Conservation (phyloP, 768 basidiomycete genomes). For the Xanthoconium stramineum region DNA sequence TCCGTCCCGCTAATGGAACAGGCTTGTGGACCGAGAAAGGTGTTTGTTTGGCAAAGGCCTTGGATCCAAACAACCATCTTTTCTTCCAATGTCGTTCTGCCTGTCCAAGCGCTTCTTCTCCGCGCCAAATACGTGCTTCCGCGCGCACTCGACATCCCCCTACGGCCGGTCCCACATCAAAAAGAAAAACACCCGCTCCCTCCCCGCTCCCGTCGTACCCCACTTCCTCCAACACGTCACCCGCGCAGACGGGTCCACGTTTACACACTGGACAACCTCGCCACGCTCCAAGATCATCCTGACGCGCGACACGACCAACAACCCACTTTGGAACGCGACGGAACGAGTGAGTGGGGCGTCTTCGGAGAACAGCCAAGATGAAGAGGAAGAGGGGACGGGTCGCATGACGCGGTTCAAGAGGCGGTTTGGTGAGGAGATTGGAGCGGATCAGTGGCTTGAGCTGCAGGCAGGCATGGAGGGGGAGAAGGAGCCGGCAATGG, state of each 20-base stretch:
- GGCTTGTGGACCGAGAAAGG: no score
- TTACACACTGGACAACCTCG: constrained; percentile 85
- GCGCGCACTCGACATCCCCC: constrained; percentile 64
- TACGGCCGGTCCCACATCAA: constrained; percentile 84
- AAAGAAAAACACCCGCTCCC: constrained; percentile 60
- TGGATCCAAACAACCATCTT: constrained; percentile 13
- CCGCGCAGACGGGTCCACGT: constrained; percentile 85
- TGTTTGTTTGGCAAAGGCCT: constrained; percentile 22
- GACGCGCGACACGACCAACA: constrained; percentile 86
- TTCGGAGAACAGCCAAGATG: constrained; percentile 47
- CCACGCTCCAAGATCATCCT: constrained; percentile 73
- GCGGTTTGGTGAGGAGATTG: constrained; percentile 58
- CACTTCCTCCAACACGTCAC: constrained; percentile 84
- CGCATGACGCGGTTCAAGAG: constrained; percentile 78
- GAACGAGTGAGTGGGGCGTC: constrained; percentile 47
- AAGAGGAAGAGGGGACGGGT: constrained; percentile 70
- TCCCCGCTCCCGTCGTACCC: constrained; percentile 83
- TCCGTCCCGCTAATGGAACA: no score
- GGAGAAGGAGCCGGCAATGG: constrained; percentile 26
- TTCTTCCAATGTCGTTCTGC: no score
- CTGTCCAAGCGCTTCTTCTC: no score
- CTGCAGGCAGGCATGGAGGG: constrained; percentile 26
- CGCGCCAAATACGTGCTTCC: no score
- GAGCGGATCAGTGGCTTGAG: constrained; percentile 29
- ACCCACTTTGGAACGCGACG: constrained; percentile 81